Conservation (phyloP, 2,329 filamentous ascomycete species). For the Periconia sp. region DNA sequence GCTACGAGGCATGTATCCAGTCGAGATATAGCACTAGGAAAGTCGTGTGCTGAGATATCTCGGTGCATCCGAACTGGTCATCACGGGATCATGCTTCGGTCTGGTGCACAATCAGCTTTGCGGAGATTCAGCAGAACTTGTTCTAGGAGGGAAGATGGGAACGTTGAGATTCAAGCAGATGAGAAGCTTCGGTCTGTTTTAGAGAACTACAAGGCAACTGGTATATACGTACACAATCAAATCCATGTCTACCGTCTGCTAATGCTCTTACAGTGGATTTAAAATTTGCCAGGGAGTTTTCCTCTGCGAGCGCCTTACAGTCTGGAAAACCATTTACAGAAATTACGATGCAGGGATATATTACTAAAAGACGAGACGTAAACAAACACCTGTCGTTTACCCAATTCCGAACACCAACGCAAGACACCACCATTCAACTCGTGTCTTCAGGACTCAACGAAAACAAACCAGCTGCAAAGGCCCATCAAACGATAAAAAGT, state of each 20-base stretch:
- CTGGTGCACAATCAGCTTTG: slow-evolving; percentile 7
- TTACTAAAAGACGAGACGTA: slow-evolving; percentile 68
- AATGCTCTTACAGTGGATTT: slow-evolving; percentile 12
- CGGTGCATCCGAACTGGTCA: slow-evolving; percentile 29
- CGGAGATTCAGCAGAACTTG: slow-evolving; percentile 13
- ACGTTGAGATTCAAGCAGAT: slow-evolving; percentile 11
- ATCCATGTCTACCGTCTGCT: neutral
- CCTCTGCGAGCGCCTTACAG: too few species aligned
- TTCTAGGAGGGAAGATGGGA: slow-evolving; percentile 9
- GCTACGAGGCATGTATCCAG: slow-evolving; percentile 16
- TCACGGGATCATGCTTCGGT: slow-evolving; percentile 29
- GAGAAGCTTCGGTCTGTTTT: slow-evolving; percentile 25
- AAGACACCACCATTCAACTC: slow-evolving; percentile 52
- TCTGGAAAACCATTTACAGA: slow-evolving; percentile 1
- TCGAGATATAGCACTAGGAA: slow-evolving; percentile 22
- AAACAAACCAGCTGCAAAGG: slow-evolving; percentile 20
- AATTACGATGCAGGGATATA: slow-evolving; percentile 66
- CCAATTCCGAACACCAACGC: slow-evolving; percentile 52
- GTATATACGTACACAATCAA: slow-evolving; percentile 15
- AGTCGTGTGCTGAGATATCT: slow-evolving; percentile 38
- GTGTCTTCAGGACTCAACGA: slow-evolving; percentile 47
- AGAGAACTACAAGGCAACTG: slow-evolving; percentile 33
- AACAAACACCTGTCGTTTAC: slow-evolving; percentile 73
- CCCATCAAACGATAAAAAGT: slow-evolving; percentile 44
- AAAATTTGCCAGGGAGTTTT: neutral